Conservation (phyloP, 768 basidiomycete genomes). For the Russula sp. region DNA sequence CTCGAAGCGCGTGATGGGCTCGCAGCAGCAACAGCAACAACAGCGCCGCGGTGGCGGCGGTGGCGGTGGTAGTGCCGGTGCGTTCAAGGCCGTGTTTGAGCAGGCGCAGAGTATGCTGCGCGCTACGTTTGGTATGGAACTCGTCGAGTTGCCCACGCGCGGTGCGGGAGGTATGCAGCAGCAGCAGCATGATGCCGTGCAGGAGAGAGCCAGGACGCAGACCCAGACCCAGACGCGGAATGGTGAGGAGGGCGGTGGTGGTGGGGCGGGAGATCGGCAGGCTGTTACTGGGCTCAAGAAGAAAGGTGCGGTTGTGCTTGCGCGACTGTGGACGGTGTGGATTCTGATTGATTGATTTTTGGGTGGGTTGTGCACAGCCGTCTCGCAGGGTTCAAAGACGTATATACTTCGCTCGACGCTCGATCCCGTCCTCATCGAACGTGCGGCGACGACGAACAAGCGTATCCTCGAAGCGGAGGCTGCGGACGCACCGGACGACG, state of each 20-base stretch:
- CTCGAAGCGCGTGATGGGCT: conserved; percentile 63
- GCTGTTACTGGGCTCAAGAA: conserved; percentile 49
- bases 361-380: conserved; percentile 33
- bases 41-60: conserved; percentile 15
- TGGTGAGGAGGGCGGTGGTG: not conserved
- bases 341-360: not conserved
- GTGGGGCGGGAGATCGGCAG: conserved; percentile 5
- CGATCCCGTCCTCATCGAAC: conserved; percentile 51
- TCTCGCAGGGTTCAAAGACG: conserved; percentile 58
- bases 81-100: conserved; percentile 59
- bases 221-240: conserved; percentile 2
- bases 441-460: conserved; percentile 45
- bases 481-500: conserved; percentile 41
- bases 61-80: too few relatives aligned
- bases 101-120: conserved; percentile 58
- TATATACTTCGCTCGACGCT: conserved; percentile 80
- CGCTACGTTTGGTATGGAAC: conserved; percentile 73
- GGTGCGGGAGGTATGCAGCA: conserved; percentile 36
- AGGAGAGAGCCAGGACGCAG: conserved; percentile 25
- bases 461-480: conserved; percentile 39
- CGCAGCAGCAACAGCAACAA: conserved; percentile 20
- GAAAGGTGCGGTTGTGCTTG: conserved; percentile 40
- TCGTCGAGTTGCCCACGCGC: conserved; percentile 67
- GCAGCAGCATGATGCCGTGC: conserved; percentile 42
- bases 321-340: not conserved